phyloP scores from a whole-genome alignment of 208 protist genomes.

The Acanthamoeba royreba region DNA sequence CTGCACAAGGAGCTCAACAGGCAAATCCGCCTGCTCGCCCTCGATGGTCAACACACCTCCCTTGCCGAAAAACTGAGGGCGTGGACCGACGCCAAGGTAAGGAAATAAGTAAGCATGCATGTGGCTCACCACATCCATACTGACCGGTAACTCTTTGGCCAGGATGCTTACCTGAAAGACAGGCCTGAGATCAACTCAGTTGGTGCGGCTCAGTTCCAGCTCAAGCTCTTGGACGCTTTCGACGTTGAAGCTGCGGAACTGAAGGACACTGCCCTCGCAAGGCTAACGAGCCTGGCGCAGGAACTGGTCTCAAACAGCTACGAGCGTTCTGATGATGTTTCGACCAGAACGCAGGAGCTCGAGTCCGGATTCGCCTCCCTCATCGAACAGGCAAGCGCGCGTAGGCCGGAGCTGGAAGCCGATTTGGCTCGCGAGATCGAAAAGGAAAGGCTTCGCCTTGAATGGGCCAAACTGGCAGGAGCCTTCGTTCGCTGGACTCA shows the following conservation, averaged over 20 bases:
- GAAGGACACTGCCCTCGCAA: neutral
- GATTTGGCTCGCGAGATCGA: slow-evolving; percentile 30
- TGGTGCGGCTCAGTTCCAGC: slow-evolving; percentile 18
- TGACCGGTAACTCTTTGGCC: too few relatives aligned
- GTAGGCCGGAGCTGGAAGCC: slow-evolving; percentile 32
- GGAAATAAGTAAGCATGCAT: too few relatives aligned
- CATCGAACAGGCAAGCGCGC: neutral
- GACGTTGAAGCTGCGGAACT: neutral
- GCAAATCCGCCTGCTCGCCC: neutral
- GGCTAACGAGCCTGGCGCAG: neutral
- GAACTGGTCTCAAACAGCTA: neutral
- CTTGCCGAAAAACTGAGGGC: neutral
- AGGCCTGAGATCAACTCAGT: neutral
- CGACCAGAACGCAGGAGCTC: neutral
- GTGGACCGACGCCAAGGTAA: neutral
- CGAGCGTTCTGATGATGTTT: neutral
- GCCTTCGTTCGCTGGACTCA: neutral
- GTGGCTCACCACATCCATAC: too few relatives aligned
- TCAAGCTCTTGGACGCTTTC: slow-evolving; percentile 43
- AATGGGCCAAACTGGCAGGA: slow-evolving; percentile 4
- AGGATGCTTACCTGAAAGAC: neutral
- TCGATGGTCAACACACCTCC: slow-evolving; percentile 25
- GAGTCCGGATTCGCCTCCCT: neutral
- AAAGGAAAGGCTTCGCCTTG: slow-evolving; percentile 30
- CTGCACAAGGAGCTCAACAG: slow-evolving; percentile 52